These are phyloP conservation scores for Neurospora cerealis DNA, from an alignment of 495 filamentous ascomycete genomes.

Conservation along the genomic window DNA sequence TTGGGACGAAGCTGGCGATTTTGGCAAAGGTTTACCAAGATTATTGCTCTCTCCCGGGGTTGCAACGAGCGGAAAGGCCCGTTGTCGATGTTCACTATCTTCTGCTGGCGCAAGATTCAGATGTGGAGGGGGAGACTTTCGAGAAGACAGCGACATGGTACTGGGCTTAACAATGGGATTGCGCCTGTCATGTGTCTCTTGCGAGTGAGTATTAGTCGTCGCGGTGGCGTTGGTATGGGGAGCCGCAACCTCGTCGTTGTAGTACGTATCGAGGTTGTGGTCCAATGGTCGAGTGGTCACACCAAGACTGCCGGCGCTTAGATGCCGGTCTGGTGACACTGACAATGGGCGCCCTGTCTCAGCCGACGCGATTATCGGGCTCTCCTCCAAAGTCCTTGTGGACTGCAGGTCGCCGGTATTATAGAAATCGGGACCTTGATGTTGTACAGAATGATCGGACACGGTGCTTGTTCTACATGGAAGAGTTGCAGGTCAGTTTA, in stretches of 20 bases:
- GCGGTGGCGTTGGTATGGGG: not conserved
- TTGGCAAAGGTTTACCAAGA: constrained; percentile 42
- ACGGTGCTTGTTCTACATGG: constrained; percentile 19
- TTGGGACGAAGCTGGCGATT: constrained; percentile 42
- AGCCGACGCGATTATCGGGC: constrained; percentile 24
- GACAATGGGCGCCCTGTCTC: constrained; percentile 20
- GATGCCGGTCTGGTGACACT: constrained; percentile 22
- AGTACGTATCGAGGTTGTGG: constrained; percentile 24
- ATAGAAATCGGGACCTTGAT: constrained; percentile 8
- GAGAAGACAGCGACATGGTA: constrained; percentile 34
- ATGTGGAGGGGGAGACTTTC: constrained; percentile 40
- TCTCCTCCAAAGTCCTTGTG: constrained; percentile 24
- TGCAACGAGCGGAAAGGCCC: not conserved
- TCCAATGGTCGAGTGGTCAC: constrained; percentile 24
- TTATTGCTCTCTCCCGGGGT: constrained; percentile 13
- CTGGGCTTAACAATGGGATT: constrained; percentile 18
- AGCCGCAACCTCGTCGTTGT: constrained; percentile 11
- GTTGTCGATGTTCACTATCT: constrained; percentile 18
- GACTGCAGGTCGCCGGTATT: constrained; percentile 23
- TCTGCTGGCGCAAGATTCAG: constrained; percentile 27
- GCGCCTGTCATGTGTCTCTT: constrained; percentile 13
- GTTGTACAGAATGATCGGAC: constrained; percentile 6
- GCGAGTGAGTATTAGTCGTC: constrained; percentile 8
- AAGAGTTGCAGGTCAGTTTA: constrained; percentile 13
- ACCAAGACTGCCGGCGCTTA: constrained; percentile 27